phyloP scores from a whole-genome alignment of 306 rosid genomes.

The Rosa chinensis region DNA sequence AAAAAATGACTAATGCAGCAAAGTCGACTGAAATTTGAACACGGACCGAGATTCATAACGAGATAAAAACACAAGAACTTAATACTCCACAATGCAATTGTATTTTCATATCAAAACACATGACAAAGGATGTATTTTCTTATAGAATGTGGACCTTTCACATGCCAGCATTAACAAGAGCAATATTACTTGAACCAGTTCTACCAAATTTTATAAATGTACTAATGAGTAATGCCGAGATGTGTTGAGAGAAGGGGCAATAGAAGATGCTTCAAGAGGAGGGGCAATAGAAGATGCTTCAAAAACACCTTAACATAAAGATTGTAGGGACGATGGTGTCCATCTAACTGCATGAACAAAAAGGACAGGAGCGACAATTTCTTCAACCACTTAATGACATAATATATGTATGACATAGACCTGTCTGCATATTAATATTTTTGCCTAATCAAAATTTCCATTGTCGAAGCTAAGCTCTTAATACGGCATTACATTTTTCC shows the following conservation, averaged over 20 bases:
- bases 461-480: slow-evolving; percentile 24
- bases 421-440: slow-evolving; percentile 20
- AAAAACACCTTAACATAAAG: not conserved
- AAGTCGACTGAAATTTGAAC: not conserved
- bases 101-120: not conserved
- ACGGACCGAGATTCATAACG: not conserved
- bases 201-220: not conserved
- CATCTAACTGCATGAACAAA: not conserved
- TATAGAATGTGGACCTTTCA: no score
- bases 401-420: slow-evolving; percentile 19
- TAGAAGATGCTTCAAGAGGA: not conserved
- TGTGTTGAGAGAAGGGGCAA: not conserved
- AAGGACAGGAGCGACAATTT: not conserved
- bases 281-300: not conserved
- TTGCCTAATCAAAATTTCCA: slow-evolving; percentile 53
- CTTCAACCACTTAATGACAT: not conserved
- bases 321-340: not conserved
- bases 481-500: slow-evolving; percentile 9
- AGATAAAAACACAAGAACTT: not conserved
- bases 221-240: not conserved
- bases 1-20: no score
- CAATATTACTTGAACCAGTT: not conserved
- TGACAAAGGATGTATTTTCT: not conserved
- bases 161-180: not conserved
- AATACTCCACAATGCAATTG: not conserved